These are phyloP conservation scores for Tulasnella sp. DNA, from an alignment of 768 basidiomycete genomes.

Conservation along the genomic window DNA sequence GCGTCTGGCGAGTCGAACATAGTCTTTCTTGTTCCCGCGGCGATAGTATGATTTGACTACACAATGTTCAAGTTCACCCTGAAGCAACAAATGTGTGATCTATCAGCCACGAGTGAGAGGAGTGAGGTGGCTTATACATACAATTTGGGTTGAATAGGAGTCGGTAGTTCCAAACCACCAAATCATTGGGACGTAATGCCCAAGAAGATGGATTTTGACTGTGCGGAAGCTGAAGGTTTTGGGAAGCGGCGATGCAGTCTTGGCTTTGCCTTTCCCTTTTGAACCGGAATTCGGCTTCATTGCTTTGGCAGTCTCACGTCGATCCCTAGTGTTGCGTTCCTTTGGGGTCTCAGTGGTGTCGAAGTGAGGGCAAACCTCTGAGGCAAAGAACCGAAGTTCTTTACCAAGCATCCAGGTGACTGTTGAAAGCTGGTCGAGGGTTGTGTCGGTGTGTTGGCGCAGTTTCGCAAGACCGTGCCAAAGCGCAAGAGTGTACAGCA, in stretches of 20 bases:
- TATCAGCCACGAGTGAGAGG: neutral
- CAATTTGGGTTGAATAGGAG: constrained; percentile 1
- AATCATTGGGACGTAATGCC: neutral
- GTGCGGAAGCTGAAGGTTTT: constrained; percentile 3
- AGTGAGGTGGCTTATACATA: constrained; percentile 7
- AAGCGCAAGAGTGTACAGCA: neutral
- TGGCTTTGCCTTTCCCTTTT: neutral
- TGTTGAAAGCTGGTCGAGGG: neutral
- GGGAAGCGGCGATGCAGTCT: constrained; percentile 1
- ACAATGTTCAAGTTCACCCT: constrained; percentile 11
- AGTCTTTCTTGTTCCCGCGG: neutral
- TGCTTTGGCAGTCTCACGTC: neutral
- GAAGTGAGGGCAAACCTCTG: neutral
- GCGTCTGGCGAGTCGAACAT: neutral
- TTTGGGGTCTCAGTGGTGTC: constrained; percentile 10
- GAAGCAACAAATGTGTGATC: neutral
- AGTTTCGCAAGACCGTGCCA: constrained; percentile 20
- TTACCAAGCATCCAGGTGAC: neutral
- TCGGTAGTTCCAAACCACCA: constrained; percentile 1
- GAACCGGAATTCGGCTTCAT: neutral
- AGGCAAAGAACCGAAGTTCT: constrained; percentile 3
- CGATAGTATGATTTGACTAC: neutral
- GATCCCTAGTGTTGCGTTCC: neutral
- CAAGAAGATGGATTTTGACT: constrained; percentile 16
- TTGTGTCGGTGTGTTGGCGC: constrained; percentile 4